Conservation (phyloP, 441 rosid species). For the Pelargonium fulgidum region DNA sequence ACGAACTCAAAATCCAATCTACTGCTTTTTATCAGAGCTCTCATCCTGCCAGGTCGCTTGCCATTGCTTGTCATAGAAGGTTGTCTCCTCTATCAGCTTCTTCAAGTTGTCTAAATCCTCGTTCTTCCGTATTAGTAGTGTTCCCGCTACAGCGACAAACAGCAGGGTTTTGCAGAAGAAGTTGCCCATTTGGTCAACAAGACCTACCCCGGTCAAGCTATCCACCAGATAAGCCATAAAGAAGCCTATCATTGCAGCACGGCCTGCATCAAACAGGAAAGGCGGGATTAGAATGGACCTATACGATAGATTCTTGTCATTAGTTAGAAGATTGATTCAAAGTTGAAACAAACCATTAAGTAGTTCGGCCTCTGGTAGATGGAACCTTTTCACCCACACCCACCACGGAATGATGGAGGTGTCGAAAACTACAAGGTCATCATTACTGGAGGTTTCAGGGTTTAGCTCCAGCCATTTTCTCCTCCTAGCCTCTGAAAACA, state of each 20-base stretch:
- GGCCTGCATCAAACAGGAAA: constrained; percentile 39
- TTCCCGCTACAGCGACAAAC: constrained; percentile 75
- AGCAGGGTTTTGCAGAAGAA: constrained; percentile 86
- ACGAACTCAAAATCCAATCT: constrained; percentile 11
- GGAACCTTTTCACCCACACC: constrained; percentile 91
- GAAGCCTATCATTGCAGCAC: constrained; percentile 97
- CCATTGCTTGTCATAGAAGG: constrained; percentile 94
- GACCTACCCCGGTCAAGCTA: constrained; percentile 83
- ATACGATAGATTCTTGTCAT: background rate
- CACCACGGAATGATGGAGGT: constrained; percentile 92
- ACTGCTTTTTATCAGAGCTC: constrained; percentile 26
- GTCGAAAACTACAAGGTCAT: constrained; percentile 71
- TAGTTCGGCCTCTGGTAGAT: constrained; percentile 83
- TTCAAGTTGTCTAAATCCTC: constrained; percentile 69
- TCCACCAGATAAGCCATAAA: constrained; percentile 96
- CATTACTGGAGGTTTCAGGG: constrained; percentile 74
- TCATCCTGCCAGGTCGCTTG: constrained; percentile 90
- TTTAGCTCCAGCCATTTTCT: constrained; percentile 75
- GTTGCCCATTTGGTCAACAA: constrained; percentile 93
- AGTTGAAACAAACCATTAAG: constrained; percentile 56
- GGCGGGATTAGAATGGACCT: constrained; percentile 9
- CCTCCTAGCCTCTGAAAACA: constrained; percentile 70
- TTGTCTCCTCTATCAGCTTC: constrained; percentile 71
- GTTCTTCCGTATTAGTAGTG: constrained; percentile 71
- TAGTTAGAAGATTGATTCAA: background rate